Evolutionary conservation across 2,329 filamentous ascomycete genomes (phyloP).

Genomic region (Fusarium tuaranense): DNA sequence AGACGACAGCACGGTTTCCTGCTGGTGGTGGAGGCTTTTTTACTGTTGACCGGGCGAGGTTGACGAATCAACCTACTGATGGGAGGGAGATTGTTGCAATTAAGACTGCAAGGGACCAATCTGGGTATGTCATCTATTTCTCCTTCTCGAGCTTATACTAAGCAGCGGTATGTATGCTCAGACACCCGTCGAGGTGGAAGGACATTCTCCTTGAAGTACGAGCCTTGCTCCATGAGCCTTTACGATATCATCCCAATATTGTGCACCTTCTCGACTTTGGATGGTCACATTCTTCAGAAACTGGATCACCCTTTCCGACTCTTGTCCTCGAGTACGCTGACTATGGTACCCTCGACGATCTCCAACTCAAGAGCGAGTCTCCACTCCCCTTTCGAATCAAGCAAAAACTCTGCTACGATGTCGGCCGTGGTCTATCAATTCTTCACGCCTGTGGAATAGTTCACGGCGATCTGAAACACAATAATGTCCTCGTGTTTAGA

Average conservation of each 20-base stretch:
- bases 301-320: neutral
- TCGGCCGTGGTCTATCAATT: conserved; percentile 1
- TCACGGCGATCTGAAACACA: conserved; percentile 3
- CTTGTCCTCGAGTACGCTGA: conserved; percentile 4
- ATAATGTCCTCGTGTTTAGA: conserved; percentile 1
- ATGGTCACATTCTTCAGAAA: conserved; percentile 3
- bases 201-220: conserved; percentile 7
- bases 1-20: neutral
- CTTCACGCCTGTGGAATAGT: conserved; percentile 7
- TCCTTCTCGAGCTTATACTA: neutral
- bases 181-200: conserved; percentile 7
- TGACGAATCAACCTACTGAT: neutral
- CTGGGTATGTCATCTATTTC: neutral
- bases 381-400: neutral
- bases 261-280: conserved; percentile 2
- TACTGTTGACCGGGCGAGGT: conserved; percentile 1
- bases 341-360: neutral
- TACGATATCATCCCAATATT: conserved; percentile 6
- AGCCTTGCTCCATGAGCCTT: neutral
- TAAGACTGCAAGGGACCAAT: conserved; percentile 3
- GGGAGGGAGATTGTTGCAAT: neutral
- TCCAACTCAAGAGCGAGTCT: neutral
- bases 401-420: conserved; percentile 7
- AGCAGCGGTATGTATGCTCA: neutral
- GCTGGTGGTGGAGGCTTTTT: conserved; percentile 8